Evolutionary conservation across 495 filamentous ascomycete genomes (phyloP).

Genomic region (Bacidia gigantensis): DNA sequence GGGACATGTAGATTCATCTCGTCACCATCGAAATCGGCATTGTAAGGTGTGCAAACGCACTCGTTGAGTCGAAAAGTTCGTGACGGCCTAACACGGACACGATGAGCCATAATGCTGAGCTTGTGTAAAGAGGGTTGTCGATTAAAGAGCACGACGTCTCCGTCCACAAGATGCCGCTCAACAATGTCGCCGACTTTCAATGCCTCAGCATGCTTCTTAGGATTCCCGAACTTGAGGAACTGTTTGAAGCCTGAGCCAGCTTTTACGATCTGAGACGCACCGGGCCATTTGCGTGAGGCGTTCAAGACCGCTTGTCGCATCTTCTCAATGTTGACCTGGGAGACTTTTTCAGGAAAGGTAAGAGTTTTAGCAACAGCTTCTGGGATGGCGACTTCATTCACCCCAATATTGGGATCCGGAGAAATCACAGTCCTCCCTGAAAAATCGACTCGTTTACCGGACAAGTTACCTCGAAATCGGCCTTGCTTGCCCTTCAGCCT

Average conservation of each 20-base stretch:
- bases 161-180: slow-evolving; percentile 87
- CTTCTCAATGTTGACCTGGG: slow-evolving; percentile 70
- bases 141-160: slow-evolving; percentile 95
- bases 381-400: slow-evolving; percentile 89
- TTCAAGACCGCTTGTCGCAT: slow-evolving; percentile 55
- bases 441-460: slow-evolving; percentile 97
- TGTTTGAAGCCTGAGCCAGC: slow-evolving; percentile 54
- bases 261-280: slow-evolving; percentile 70
- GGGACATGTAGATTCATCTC: slow-evolving; percentile 99
- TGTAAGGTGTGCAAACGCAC: slow-evolving; percentile 96
- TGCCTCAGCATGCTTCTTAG: slow-evolving; percentile 49
- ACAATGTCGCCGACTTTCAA: slow-evolving; percentile 77
- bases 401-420: slow-evolving; percentile 84
- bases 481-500: slow-evolving; percentile 94
- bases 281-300: slow-evolving; percentile 66
- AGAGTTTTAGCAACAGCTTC: slow-evolving; percentile 81
- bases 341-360: slow-evolving; percentile 84
- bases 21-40: slow-evolving; percentile 97
- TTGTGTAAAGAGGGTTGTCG: slow-evolving; percentile 96
- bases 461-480: slow-evolving; percentile 90
- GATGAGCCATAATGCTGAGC: slow-evolving; percentile 90
- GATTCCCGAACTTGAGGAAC: slow-evolving; percentile 60
- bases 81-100: slow-evolving; percentile 84
- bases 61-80: slow-evolving; percentile 95
- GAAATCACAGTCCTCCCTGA: slow-evolving; percentile 96